phyloP scores from a whole-genome alignment of 495 filamentous ascomycete species.

The Neurospora sp. region DNA sequence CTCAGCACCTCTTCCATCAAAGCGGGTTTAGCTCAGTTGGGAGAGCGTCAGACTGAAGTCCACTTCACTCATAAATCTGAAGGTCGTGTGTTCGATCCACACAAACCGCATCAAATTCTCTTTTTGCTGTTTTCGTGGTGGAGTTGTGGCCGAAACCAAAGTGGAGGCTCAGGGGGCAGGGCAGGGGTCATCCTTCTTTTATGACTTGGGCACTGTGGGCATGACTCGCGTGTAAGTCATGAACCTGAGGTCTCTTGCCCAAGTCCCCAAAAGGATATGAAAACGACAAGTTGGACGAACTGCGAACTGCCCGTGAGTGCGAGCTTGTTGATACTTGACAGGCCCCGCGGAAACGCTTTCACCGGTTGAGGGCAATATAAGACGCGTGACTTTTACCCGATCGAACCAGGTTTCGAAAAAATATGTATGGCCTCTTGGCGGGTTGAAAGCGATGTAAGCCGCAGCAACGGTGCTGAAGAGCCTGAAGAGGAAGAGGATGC shows the following conservation, averaged over 20 bases:
- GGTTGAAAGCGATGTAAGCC: background rate
- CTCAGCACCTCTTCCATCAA: background rate
- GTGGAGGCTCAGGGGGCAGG: background rate
- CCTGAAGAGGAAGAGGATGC: background rate
- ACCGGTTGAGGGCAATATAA: background rate
- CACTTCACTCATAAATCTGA: too few species aligned
- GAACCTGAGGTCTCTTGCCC: background rate
- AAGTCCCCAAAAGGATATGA: background rate
- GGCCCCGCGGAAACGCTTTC: background rate
- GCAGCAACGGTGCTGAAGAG: background rate
- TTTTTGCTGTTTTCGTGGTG: background rate
- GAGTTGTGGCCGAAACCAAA: background rate
- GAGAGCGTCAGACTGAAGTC: background rate
- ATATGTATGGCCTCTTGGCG: background rate
- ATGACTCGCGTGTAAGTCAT: background rate
- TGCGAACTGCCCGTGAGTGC: background rate
- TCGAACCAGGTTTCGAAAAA: background rate
- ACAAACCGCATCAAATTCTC: background rate
- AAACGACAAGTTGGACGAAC: background rate
- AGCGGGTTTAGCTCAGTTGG: background rate
- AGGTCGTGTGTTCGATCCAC: background rate
- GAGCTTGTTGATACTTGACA: background rate
- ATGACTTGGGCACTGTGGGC: background rate
- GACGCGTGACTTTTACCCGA: background rate
- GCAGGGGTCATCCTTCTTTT: background rate